Conservation (phyloP, 2,329 filamentous ascomycete species). For the Aspergillus sp. region DNA sequence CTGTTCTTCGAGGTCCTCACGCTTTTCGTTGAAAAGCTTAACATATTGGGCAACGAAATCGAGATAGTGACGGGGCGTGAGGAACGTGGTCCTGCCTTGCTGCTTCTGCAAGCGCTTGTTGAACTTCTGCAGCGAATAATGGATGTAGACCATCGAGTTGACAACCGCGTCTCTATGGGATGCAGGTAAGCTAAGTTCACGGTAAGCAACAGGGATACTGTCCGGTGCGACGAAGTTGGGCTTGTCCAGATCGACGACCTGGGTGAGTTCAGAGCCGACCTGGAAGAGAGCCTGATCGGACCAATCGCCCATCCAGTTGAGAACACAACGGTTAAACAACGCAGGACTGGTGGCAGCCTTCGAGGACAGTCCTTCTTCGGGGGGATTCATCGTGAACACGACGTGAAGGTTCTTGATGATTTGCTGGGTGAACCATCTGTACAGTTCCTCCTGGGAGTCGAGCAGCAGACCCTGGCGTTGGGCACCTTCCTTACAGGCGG, state of each 20-base stretch:
- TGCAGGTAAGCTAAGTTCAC: conserved; percentile 74
- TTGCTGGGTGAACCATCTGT: conserved; percentile 99
- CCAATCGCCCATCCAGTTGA: conserved; percentile 99
- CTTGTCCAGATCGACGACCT: conserved; percentile 91
- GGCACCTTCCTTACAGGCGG: conserved; percentile 95
- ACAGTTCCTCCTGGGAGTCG: conserved; percentile 97
- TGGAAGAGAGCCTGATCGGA: conserved; percentile 98
- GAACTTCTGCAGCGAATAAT: conserved; percentile 87
- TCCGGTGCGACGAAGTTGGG: conserved; percentile 80
- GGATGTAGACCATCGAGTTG: conserved; percentile 98
- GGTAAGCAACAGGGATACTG: conserved; percentile 86
- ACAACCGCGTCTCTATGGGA: conserved; percentile 87
- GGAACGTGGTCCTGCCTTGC: conserved; percentile 84
- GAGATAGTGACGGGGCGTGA: conserved; percentile 93
- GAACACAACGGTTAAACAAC: conserved; percentile 97
- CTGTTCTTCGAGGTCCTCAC: conserved; percentile 96
- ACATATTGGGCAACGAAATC: conserved; percentile 98
- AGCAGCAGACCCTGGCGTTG: conserved; percentile 91
- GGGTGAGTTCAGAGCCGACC: conserved; percentile 89
- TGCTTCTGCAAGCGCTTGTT: conserved; percentile 84
- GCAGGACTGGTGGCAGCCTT: conserved; percentile 97
- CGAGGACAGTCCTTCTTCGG: conserved; percentile 85
- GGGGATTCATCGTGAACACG: conserved; percentile 99
- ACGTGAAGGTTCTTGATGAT: conserved; percentile 99
- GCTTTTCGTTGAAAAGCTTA: conserved; percentile 94